Evolutionary conservation across 768 basidiomycete species (phyloP).

Genomic region (Russula griseocarnosa): DNA sequence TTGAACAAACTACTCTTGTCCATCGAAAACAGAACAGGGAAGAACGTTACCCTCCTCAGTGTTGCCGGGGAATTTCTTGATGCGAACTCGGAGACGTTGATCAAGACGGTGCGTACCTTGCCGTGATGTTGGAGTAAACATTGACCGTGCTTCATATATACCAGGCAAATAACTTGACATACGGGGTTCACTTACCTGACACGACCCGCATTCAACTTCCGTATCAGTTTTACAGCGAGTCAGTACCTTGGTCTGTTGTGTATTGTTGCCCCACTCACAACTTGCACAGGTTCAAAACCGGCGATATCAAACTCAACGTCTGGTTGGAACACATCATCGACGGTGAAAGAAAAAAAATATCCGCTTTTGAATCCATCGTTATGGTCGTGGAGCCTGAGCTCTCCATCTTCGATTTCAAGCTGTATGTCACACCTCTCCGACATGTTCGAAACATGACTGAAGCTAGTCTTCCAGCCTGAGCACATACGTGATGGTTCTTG

Average conservation of each 20-base stretch:
- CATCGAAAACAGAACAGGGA: conserved; percentile 72
- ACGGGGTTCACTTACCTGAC: conserved; percentile 49
- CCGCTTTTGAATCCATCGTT: conserved; percentile 71
- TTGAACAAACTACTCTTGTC: conserved; percentile 60
- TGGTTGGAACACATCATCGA: conserved; percentile 71
- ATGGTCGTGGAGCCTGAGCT: conserved; percentile 75
- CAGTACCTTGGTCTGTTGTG: conserved; percentile 34
- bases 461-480: conserved; percentile 41
- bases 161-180: conserved; percentile 58
- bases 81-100: conserved; percentile 54
- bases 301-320: conserved; percentile 53
- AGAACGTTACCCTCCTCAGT: conserved; percentile 62
- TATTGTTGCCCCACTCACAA: conserved; percentile 9
- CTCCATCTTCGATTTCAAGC: conserved; percentile 74
- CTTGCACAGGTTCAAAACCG: conserved; percentile 12
- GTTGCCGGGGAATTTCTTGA: conserved; percentile 67
- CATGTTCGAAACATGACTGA: conserved; percentile 11
- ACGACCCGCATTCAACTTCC: conserved; percentile 62
- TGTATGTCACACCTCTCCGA: conserved; percentile 46
- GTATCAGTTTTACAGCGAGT: conserved; percentile 81
- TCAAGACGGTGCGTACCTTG: conserved; percentile 64
- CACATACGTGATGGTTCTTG: conserved; percentile 67
- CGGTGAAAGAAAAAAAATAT: conserved; percentile 53
- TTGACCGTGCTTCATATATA: conserved; percentile 3
- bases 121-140: background rate